Percentiles rank a stretch among this genome's conserved stretches.
Conservation (phyloP, 768 basidiomycete genomes). For the Calocybe gangraenosa region DNA sequence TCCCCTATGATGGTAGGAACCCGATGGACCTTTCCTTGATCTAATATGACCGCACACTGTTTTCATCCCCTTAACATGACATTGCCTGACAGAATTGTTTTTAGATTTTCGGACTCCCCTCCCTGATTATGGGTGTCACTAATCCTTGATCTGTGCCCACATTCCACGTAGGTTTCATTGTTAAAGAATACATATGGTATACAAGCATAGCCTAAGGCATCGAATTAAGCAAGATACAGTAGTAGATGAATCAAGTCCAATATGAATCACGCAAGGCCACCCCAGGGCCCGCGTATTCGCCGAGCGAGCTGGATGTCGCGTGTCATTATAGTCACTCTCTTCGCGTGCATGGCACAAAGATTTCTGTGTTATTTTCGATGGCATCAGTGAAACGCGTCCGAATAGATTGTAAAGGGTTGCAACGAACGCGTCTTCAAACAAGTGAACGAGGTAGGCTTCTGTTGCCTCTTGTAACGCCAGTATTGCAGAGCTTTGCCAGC, state of each 20-base stretch:
- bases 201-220: not conserved
- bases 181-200: too few species aligned
- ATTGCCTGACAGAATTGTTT: not conserved
- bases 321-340: slow-evolving; percentile 97
- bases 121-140: not conserved
- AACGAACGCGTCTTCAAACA: slow-evolving; percentile 98
- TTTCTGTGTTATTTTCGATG: slow-evolving; percentile 60
- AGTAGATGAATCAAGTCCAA: not conserved
- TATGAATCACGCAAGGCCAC: slow-evolving; percentile 52
- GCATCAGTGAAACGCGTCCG: slow-evolving; percentile 5
- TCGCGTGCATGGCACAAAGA: slow-evolving; percentile 95
- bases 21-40: slow-evolving; percentile 75
- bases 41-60: slow-evolving; percentile 71
- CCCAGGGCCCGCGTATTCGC: slow-evolving; percentile 90
- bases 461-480: slow-evolving; percentile 95
- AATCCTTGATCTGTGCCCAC: too few species aligned
- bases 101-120: not conserved
- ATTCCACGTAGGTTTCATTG: too few species aligned
- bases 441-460: slow-evolving; percentile 89
- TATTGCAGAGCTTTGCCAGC: slow-evolving; percentile 96
- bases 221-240: not conserved
- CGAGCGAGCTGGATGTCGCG: slow-evolving; percentile 95
- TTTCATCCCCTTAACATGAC: slow-evolving; percentile 1
- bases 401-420: not conserved
- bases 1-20: slow-evolving; percentile 45